A percentile compares a stretch with the other conserved stretches of the same genome.
Conservation (phyloP, 345 rosid genomes). For the Salix caprea region DNA sequence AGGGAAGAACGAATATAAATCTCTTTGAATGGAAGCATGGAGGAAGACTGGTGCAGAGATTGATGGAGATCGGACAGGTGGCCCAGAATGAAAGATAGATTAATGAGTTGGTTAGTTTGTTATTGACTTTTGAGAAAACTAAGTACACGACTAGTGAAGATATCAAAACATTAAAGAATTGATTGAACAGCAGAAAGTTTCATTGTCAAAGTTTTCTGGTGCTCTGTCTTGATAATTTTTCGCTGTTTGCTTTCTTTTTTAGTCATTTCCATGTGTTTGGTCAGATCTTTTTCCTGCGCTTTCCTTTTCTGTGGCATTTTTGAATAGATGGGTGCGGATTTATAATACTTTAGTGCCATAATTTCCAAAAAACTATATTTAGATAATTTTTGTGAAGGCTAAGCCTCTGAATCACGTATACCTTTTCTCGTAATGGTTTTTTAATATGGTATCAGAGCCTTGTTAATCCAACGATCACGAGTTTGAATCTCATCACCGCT, state of each 20-base stretch:
- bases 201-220: conserved; percentile 1
- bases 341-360: neutral
- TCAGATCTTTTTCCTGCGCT: neutral
- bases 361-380: neutral
- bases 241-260: neutral
- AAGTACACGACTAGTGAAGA: neutral
- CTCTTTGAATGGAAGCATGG: neutral
- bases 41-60: neutral
- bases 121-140: neutral
- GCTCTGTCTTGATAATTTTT: neutral
- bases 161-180: neutral
- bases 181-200: conserved; percentile 5
- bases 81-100: neutral
- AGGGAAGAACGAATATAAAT: neutral
- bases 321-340: neutral
- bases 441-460: no score
- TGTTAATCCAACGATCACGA: no score
- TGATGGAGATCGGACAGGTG: neutral
- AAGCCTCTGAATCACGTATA: neutral
- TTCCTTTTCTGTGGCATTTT: neutral
- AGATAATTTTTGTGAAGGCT: no score
- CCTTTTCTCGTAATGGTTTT: neutral
- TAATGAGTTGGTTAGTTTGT: neutral
- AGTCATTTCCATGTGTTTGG: neutral
- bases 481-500: no score